Evolutionary conservation across 2,329 filamentous ascomycete genomes (phyloP).

Genomic region (Bimuria novae-zelandiae): DNA sequence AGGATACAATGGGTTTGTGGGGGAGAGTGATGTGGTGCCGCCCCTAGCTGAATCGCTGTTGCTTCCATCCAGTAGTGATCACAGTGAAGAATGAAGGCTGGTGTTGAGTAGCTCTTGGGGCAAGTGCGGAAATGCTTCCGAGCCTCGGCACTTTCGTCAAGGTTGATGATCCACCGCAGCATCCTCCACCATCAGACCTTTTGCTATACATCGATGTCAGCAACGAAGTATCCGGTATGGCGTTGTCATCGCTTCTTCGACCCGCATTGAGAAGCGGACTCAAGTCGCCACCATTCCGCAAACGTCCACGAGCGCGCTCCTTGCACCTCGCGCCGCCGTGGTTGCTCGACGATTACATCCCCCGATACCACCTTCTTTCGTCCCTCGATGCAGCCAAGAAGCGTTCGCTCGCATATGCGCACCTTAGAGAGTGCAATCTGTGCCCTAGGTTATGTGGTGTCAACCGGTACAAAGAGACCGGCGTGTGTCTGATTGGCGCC

Average conservation of each 20-base stretch:
- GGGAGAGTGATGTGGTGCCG: no score
- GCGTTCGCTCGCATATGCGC: constrained; percentile 72
- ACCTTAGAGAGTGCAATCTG: constrained; percentile 78
- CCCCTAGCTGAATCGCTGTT: no score
- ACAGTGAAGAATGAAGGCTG: no score
- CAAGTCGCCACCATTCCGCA: not conserved
- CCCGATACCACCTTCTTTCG: constrained; percentile 71
- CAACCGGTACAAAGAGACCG: constrained; percentile 79
- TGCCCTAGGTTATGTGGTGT: constrained; percentile 78
- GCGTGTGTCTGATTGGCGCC: constrained; percentile 75
- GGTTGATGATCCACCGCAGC: no score
- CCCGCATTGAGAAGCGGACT: constrained; percentile 11
- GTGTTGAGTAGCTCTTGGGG: no score
- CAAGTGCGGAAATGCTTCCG: not conserved
- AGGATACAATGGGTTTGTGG: no score
- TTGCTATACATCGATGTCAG: not conserved
- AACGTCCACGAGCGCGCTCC: constrained; percentile 26
- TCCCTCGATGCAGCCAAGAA: constrained; percentile 73
- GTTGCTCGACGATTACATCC: constrained; percentile 73
- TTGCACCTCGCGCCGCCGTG: constrained; percentile 66
- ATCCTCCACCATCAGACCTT: not conserved
- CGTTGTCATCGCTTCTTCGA: constrained; percentile 13
- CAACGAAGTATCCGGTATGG: not conserved
- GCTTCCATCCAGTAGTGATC: no score
- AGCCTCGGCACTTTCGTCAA: constrained; percentile 10